Base-by-base conservation (phyloP, 176 grass and related monocot genomes). In the Chloris gayana region DNA sequence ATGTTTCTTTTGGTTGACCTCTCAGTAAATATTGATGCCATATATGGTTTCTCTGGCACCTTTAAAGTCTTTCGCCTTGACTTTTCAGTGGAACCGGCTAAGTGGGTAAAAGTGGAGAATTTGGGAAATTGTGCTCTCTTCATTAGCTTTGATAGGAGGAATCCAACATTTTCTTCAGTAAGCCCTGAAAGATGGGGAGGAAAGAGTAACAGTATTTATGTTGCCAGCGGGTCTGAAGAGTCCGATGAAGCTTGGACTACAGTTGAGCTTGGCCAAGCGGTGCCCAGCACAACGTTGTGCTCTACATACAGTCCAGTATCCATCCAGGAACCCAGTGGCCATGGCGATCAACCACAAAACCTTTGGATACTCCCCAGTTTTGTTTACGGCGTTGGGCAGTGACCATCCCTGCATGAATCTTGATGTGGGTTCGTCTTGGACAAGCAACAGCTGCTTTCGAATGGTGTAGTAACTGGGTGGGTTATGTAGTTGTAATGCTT, bases 141-240 rank as follows among this genome's bases (percentile, higher is more conserved):
- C 67, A 9, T 93, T 42, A 64, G 68, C 38, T 4, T 21, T 19
- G 60, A 75, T 38, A 53, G 59, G 54, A 79, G 42, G 13, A 75
- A 49, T 47, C 44, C 88, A 18, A 85, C 74, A 61, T 80, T 84
- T 69, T 84, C 78, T 41, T 93, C 91, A 67, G 62, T 14, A 35
- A 45, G n/a, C 45, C 91, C 91, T 0, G 47, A 81, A 35, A 85
- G 75, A 69, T 97, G 94, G 94, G 94, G 94, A 62, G 94, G 88
- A 46, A 73, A 84, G 77, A 65, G 46, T 53, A 91, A 93, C 54
- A 83, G 49, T 34, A 80, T 97, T 74, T 91, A 93, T 39, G 7
- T 54, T 22, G 26, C 79, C 14, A 45, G 3, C 1, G 1, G 33
- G 3, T 46, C 21, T 21, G 57, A 63, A 72, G 65, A 77, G 64